Evolutionary conservation across 495 filamentous ascomycete genomes (phyloP).

Genomic region (Neurospora sp.): DNA sequence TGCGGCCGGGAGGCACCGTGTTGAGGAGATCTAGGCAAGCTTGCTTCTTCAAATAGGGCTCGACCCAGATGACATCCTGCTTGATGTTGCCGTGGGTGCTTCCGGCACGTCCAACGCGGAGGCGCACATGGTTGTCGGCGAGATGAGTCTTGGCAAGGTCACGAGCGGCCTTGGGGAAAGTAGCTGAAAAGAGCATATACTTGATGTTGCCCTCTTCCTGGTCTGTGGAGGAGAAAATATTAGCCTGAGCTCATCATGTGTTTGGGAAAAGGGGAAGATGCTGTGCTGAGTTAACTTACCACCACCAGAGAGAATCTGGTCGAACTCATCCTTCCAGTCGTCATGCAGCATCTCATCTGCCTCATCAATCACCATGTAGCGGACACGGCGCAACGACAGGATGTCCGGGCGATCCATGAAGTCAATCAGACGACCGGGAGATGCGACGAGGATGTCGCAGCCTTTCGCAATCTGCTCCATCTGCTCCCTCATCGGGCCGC

Average conservation of each 20-base stretch:
- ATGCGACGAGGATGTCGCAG: conserved; percentile 82
- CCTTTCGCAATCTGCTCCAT: conserved; percentile 63
- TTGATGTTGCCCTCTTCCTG: conserved; percentile 68
- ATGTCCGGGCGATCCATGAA: conserved; percentile 61
- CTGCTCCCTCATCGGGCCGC: conserved; percentile 58
- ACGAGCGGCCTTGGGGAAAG: conserved; percentile 71
- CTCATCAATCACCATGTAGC: conserved; percentile 84
- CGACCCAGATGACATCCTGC: conserved; percentile 61
- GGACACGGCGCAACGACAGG: conserved; percentile 65
- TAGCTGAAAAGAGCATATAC: conserved; percentile 92
- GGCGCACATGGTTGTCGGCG: conserved; percentile 56
- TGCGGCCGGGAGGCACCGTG: conserved; percentile 59
- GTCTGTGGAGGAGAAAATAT: conserved; percentile 38
- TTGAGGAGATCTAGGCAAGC: conserved; percentile 65
- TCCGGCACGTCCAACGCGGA: conserved; percentile 79
- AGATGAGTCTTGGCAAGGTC: conserved; percentile 67
- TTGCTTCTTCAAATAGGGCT: conserved; percentile 52
- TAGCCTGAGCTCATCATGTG: background rate
- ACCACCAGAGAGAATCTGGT: conserved; percentile 63
- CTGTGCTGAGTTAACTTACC: conserved; percentile 39
- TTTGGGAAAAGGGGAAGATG: conserved; percentile 2
- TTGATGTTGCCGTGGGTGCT: conserved; percentile 67
- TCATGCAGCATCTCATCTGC: conserved; percentile 79
- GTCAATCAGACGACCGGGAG: conserved; percentile 77
- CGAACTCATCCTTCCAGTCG: conserved; percentile 66